Percentiles rank a stretch among this genome's conserved stretches.
Conservation (phyloP, 116 monocot species). For the Thalassia testudinum region DNA sequence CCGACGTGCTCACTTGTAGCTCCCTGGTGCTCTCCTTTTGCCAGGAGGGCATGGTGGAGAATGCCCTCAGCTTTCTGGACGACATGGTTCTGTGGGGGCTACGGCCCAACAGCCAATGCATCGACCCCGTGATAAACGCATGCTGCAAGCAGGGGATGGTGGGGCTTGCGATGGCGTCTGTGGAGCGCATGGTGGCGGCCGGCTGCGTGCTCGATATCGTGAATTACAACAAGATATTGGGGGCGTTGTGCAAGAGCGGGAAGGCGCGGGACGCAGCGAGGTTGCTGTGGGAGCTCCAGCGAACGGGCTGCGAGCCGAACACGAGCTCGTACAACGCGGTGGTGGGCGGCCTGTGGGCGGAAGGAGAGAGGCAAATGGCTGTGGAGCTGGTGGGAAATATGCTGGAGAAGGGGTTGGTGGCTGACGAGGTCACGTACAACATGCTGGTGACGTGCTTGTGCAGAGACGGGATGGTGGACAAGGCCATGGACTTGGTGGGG, state of each 20-base stretch:
- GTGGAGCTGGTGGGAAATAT: constrained; percentile 35
- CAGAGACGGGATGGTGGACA: constrained; percentile 61
- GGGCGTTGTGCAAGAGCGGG: constrained; percentile 62
- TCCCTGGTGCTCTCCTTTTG: constrained; percentile 43
- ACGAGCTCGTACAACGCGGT: constrained; percentile 46
- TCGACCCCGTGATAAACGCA: constrained; percentile 38
- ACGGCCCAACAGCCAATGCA: constrained; percentile 48
- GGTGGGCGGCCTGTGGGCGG: constrained; percentile 49
- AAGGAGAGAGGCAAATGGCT: constrained; percentile 23
- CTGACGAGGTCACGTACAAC: constrained; percentile 56
- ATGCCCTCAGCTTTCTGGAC: constrained; percentile 32
- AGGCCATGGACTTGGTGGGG: constrained; percentile 24
- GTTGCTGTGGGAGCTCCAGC: constrained; percentile 26
- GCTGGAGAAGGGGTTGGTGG: constrained; percentile 41
- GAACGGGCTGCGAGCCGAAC: constrained; percentile 31
- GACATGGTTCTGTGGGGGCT: constrained; percentile 31
- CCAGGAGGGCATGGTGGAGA: constrained; percentile 30
- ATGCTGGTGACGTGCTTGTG: constrained; percentile 50
- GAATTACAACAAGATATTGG: constrained; percentile 56
- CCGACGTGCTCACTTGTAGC: constrained; percentile 34
- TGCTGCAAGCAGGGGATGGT: constrained; percentile 51
- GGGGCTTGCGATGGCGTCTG: constrained; percentile 42
- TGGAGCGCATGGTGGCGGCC: constrained; percentile 38
- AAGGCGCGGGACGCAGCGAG: constrained; percentile 26
- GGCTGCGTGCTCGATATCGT: constrained; percentile 46